Percentiles rank a stretch among this genome's conserved stretches.
phyloP scores from a whole-genome alignment of 23 red algal genomes.

The Cyanidium caldarium region DNA sequence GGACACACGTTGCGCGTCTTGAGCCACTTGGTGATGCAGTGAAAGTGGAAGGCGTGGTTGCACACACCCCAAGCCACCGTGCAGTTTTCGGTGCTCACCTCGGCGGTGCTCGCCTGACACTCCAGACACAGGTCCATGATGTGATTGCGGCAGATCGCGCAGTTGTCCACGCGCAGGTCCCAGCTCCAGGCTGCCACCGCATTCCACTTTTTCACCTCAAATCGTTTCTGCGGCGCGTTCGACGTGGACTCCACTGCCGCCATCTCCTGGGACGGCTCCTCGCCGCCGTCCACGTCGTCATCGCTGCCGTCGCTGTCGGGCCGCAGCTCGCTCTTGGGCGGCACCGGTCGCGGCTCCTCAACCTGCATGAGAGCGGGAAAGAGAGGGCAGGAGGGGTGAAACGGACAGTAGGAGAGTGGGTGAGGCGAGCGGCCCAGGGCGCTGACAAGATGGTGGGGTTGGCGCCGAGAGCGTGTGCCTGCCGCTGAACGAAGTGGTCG shows the following conservation, averaged over 20 bases:
- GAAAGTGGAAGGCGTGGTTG: conserved; percentile 91
- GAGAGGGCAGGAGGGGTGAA: too few species aligned
- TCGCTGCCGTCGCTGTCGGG: too few species aligned
- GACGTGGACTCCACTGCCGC: neutral
- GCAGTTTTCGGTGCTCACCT: conserved; percentile 50
- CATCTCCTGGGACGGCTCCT: neutral
- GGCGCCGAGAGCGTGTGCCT: too few species aligned
- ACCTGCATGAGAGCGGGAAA: too few species aligned
- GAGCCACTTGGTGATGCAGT: conserved; percentile 64
- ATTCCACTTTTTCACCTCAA: conserved; percentile 99
- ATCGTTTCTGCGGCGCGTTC: conserved; percentile 32
- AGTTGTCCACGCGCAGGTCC: conserved; percentile 98
- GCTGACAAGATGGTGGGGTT: too few species aligned
- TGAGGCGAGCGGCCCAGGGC: too few species aligned
- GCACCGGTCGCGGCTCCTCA: too few species aligned
- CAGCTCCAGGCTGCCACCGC: conserved; percentile 93
- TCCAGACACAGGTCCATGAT: conserved; percentile 99
- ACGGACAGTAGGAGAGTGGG: too few species aligned
- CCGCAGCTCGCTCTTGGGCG: too few species aligned
- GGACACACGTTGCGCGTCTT: conserved; percentile 20
- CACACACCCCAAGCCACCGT: conserved; percentile 97
- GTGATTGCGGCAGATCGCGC: conserved; percentile 98
- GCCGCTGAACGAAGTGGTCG: too few species aligned
- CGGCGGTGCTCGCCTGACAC: conserved; percentile 77
- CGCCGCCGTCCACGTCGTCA: too few species aligned